These are phyloP conservation scores for Blastocystis sp. DNA, from an alignment of 352 stramenopile genomes.

Conservation along the genomic window DNA sequence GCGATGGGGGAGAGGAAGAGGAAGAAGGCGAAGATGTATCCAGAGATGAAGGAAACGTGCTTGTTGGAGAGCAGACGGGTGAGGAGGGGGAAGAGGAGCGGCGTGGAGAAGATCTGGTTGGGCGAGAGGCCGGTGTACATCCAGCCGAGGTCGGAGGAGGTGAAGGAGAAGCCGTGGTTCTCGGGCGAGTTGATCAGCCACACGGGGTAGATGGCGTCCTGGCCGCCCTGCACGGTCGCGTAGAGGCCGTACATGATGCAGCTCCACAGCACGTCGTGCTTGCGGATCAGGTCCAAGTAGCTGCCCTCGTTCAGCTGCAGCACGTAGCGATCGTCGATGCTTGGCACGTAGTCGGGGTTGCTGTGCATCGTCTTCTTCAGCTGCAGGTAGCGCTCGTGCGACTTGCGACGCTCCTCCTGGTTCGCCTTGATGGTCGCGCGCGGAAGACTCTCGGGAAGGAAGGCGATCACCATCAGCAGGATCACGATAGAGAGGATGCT, in stretches of 20 bases:
- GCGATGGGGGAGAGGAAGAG: neutral
- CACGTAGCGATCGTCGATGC: slow-evolving; percentile 21
- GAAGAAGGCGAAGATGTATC: slow-evolving; percentile 20
- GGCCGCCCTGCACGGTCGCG: neutral
- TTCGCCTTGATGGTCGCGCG: neutral
- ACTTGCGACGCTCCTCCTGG: neutral
- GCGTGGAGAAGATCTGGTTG: slow-evolving; percentile 49
- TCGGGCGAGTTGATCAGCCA: slow-evolving; percentile 45
- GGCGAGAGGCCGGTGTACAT: slow-evolving; percentile 20
- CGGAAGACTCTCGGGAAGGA: slow-evolving; percentile 13
- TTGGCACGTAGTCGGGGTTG: slow-evolving; percentile 24
- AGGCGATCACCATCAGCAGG: neutral
- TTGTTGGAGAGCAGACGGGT: neutral
- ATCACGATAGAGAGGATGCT: neutral
- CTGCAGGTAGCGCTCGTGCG: neutral
- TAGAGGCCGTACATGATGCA: slow-evolving; percentile 39
- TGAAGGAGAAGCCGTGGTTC: slow-evolving; percentile 39
- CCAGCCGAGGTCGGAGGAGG: slow-evolving; percentile 24
- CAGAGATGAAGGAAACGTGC: neutral
- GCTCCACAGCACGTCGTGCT: slow-evolving; percentile 21
- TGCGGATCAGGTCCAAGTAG: slow-evolving; percentile 25
- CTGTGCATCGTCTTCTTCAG: neutral
- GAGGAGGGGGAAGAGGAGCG: slow-evolving; percentile 12
- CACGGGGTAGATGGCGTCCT: slow-evolving; percentile 46
- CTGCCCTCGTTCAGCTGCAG: slow-evolving; percentile 19